phyloP scores from a whole-genome alignment of 257 asterid species.

The Agastache rugosa region DNA sequence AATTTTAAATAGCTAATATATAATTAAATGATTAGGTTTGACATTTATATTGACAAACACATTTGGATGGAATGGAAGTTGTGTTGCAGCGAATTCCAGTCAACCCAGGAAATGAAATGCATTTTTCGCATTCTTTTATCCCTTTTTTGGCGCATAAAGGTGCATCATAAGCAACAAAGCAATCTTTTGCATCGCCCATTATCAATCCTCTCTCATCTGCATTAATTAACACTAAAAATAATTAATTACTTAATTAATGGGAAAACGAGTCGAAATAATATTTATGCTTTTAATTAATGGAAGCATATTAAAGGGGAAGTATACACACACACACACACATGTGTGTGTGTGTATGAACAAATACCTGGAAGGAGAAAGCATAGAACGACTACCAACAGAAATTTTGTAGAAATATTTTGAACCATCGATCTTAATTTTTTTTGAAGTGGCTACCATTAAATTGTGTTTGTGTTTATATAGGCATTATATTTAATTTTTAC shows the following conservation, averaged over 20 bases:
- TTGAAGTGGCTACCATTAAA: background rate
- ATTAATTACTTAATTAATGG: too few species aligned
- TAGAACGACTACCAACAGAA: background rate
- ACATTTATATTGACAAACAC: background rate
- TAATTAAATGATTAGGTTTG: too few species aligned
- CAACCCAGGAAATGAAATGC: background rate
- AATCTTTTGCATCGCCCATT: background rate
- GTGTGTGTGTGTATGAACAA: too few species aligned
- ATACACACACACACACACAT: too few species aligned
- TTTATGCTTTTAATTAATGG: too few species aligned
- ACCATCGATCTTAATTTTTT: background rate
- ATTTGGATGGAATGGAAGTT: background rate
- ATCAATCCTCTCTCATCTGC: slow-evolving; percentile 21
- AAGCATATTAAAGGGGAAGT: too few species aligned
- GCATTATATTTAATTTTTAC: too few species aligned
- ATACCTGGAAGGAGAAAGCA: background rate
- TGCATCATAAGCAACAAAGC: background rate
- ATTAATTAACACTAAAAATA: too few species aligned
- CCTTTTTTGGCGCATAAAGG: background rate
- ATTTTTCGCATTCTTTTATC: background rate
- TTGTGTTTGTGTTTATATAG: background rate
- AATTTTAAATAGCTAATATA: too few species aligned
- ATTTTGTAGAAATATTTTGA: background rate
- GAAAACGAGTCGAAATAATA: too few species aligned
- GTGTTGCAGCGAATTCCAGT: background rate